phyloP scores from a whole-genome alignment of 1,139 yeast species.

The Suhomyces kunorum region DNA sequence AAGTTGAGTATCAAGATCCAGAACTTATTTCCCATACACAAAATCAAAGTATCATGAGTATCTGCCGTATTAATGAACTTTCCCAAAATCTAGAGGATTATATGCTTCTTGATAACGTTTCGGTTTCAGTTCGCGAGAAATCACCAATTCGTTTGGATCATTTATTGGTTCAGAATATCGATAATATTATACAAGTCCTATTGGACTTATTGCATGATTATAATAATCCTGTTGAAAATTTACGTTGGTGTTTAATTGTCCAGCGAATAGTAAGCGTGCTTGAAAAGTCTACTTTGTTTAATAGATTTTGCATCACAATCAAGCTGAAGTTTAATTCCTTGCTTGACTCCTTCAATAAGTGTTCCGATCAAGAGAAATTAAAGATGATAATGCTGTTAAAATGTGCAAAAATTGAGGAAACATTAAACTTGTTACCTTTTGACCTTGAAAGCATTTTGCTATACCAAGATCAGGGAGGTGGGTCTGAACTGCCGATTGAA shows the following conservation, averaged over 20 bases:
- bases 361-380: neutral
- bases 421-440: neutral
- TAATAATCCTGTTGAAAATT: neutral
- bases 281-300: neutral
- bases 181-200: neutral
- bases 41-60: no score
- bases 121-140: no score
- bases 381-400: neutral
- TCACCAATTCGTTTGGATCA: neutral
- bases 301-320: neutral
- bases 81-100: constrained; percentile 14
- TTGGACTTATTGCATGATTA: neutral
- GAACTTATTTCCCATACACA: no score
- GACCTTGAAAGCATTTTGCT: neutral
- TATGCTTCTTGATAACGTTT: constrained; percentile 4
- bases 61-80: neutral
- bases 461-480: neutral
- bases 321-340: neutral
- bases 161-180: neutral
- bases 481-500: constrained; percentile 1
- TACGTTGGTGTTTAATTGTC: neutral
- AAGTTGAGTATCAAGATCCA: constrained; percentile 4
- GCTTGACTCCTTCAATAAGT: neutral
- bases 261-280: neutral
- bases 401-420: neutral